Evolutionary conservation across 768 basidiomycete species (phyloP), one percentile per base, ranked within the genome.

Genomic region (Multifurca ochricompacta): DNA sequence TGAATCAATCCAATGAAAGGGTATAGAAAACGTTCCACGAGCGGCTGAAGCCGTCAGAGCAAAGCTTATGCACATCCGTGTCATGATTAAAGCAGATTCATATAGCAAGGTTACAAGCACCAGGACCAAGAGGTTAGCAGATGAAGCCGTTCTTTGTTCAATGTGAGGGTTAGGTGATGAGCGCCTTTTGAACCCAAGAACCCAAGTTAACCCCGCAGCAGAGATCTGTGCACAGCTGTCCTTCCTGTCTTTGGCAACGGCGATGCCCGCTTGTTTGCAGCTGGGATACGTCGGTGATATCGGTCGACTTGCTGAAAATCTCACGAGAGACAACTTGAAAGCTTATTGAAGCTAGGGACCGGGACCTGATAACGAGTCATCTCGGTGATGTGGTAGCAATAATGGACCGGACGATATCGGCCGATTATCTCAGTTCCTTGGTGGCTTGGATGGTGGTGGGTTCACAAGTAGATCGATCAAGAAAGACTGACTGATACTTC

Each of bases 201-300:
- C n/a, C n/a, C n/a, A n/a, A n/a, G 41, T 47, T 28, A 28, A 36
- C 45, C 11, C 6, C 48, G 18, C 23, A 30, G 14, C 58, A 87
- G 85, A 73, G 81, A 39, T 86, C 88, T 62, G n/a, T n/a, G 79
- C 81, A 28, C 73, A 69, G 25, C 66, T 89, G 27, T 77, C 83
- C 66, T 88, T 25, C 87, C 86, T n/a, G 83, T 89, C 5, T 88
- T 87, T 62, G 82, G 78, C 8, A 82, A 82, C n/a, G 87, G 87
- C 1, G 67, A 59, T 9, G 70, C n/a, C n/a, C n/a, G n/a, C 83
- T 6, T 73, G 69, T 23, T 88, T 88, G 63, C 86, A 88, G 60
- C 85, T 87, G 11, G 81, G 87, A 10, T 87, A 80, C 62, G 85
- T 80, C 1, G 82, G 77, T 0, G 86, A 91, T 64, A 60, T 91